phyloP scores from a whole-genome alignment of 75 land plant genomes.

The Larix kaempferi region DNA sequence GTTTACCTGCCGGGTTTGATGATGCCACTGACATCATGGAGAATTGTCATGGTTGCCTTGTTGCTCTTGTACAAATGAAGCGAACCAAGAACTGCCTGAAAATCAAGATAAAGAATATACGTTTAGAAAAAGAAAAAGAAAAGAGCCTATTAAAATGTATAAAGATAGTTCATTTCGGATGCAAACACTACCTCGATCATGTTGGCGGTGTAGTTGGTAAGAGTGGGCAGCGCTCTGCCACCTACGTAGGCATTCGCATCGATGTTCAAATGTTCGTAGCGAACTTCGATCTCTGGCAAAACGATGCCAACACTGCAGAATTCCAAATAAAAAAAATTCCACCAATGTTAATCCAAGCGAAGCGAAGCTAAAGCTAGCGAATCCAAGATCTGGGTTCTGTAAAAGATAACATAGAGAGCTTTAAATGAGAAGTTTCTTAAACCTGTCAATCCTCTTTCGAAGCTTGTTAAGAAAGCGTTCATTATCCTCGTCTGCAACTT shows the following conservation, averaged over 20 bases:
- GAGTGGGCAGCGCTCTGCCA: constrained; percentile 40
- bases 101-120: neutral
- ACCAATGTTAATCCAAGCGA: neutral
- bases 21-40: neutral
- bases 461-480: constrained; percentile 36
- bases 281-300: constrained; percentile 44
- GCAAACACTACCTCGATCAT: constrained; percentile 20
- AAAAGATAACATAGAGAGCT: neutral
- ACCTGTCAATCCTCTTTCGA: constrained; percentile 40
- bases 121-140: no score
- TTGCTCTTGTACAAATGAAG: constrained; percentile 17
- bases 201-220: constrained; percentile 20
- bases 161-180: no score
- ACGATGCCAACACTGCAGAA: constrained; percentile 41
- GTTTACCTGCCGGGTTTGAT: constrained; percentile 6
- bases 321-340: neutral
- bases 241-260: constrained; percentile 30
- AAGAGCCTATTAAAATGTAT: no score
- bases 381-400: neutral
- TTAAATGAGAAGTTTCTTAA: no score
- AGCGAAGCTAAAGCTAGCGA: neutral
- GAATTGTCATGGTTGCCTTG: constrained; percentile 6
- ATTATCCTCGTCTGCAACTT: constrained; percentile 46
- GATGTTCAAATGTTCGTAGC: constrained; percentile 34
- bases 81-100: neutral